Percentiles rank a stretch among this genome's conserved stretches.
These are phyloP conservation scores for Apiospora phragmitis DNA, from an alignment of 2,329 filamentous ascomycete genomes.

Conservation along the genomic window DNA sequence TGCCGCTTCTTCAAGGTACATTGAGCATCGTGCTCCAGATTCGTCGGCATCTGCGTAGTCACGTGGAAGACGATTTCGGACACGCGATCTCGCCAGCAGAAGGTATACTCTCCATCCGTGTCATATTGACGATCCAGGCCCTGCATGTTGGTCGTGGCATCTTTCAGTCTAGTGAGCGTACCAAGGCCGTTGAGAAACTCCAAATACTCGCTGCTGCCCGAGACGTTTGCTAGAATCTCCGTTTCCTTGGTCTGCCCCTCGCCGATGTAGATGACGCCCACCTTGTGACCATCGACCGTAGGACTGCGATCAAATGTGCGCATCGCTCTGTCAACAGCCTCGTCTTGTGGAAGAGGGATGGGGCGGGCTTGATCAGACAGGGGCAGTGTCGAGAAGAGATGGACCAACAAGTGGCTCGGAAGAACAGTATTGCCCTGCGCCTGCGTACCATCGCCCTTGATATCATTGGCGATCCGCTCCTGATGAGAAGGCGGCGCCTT, in stretches of 20 bases:
- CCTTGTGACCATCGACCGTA: constrained; percentile 92
- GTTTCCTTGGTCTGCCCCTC: constrained; percentile 80
- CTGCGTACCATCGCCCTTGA: constrained; percentile 50
- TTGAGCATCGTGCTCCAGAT: constrained; percentile 71
- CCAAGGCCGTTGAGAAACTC: constrained; percentile 82
- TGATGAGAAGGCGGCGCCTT: constrained; percentile 59
- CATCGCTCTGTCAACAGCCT: constrained; percentile 72
- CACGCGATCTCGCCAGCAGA: constrained; percentile 92
- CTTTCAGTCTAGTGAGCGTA: constrained; percentile 76
- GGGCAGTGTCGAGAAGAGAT: constrained; percentile 64
- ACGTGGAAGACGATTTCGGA: constrained; percentile 96
- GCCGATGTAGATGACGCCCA: constrained; percentile 91
- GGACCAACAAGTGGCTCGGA: constrained; percentile 73
- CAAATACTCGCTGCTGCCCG: constrained; percentile 84
- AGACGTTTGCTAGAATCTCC: constrained; percentile 84
- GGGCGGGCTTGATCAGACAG: constrained; percentile 64
- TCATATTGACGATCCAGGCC: constrained; percentile 79
- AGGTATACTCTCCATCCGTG: constrained; percentile 82
- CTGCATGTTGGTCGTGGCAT: constrained; percentile 88
- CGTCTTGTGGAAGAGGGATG: constrained; percentile 71
- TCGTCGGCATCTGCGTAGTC: constrained; percentile 95
- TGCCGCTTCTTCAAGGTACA: constrained; percentile 89
- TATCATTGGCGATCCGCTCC: constrained; percentile 46
- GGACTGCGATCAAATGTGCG: constrained; percentile 82
- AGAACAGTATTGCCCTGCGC: constrained; percentile 61